Percentiles rank a stretch among this genome's conserved stretches.
Conservation (phyloP, 2,329 filamentous ascomycete species). For the Penicillium occitanis region DNA sequence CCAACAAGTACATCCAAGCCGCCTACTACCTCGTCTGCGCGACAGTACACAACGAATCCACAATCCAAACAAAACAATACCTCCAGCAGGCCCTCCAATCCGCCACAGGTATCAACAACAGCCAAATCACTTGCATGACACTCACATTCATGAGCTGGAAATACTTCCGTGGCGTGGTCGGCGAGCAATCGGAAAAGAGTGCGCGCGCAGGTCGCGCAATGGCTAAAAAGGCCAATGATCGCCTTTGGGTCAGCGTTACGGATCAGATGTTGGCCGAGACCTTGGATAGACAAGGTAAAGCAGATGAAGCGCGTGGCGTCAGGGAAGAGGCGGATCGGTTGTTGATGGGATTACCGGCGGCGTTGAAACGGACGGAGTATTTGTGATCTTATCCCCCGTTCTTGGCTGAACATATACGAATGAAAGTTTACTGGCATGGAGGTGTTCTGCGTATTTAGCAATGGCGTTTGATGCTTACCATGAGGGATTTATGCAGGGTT, state of each 20-base stretch:
- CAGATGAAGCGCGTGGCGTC: conserved; percentile 49
- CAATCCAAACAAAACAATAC: conserved; percentile 75
- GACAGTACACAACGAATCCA: conserved; percentile 64
- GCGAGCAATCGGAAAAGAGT: conserved; percentile 76
- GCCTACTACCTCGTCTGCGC: conserved; percentile 76
- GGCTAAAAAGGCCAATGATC: conserved; percentile 68
- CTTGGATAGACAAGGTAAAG: conserved; percentile 69
- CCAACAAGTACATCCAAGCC: conserved; percentile 72
- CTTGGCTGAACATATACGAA: background rate
- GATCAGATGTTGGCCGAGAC: conserved; percentile 75
- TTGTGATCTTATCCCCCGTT: background rate
- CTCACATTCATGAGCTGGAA: conserved; percentile 81
- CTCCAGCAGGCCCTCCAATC: conserved; percentile 71
- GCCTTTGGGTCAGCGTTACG: conserved; percentile 77
- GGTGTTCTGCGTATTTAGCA: conserved; percentile 1
- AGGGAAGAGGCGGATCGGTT: conserved; percentile 48
- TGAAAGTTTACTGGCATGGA: background rate
- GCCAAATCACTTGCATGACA: conserved; percentile 76
- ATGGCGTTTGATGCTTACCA: conserved; percentile 1
- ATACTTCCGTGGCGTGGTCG: conserved; percentile 79
- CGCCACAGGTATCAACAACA: conserved; percentile 69
- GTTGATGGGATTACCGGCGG: conserved; percentile 39
- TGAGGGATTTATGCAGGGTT: background rate
- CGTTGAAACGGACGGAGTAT: conserved; percentile 33
- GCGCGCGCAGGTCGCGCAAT: conserved; percentile 67